A percentile compares a stretch with the other conserved stretches of the same genome.
Conservation (phyloP, 116 monocot genomes). For the Cymodocea nodosa region DNA sequence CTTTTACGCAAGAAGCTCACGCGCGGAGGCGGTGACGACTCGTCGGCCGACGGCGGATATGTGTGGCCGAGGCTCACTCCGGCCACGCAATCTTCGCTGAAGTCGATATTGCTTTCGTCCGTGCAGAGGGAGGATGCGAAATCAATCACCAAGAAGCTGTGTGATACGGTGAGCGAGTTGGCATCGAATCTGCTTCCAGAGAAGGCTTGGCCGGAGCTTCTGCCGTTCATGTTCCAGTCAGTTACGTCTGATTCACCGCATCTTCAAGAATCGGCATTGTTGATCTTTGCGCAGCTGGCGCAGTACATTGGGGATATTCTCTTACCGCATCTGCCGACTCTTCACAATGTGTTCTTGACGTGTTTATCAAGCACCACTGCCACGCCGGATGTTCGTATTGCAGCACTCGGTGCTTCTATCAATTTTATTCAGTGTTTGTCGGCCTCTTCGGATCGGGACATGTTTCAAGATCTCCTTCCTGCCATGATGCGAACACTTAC, state of each 20-base stretch:
- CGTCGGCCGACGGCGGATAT: not conserved
- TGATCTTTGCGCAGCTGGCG: slow-evolving; percentile 47
- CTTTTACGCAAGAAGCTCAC: slow-evolving; percentile 70
- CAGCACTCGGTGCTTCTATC: slow-evolving; percentile 56
- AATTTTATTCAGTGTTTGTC: slow-evolving; percentile 68
- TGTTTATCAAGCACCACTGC: slow-evolving; percentile 27
- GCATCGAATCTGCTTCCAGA: slow-evolving; percentile 61
- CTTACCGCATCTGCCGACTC: slow-evolving; percentile 24
- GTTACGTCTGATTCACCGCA: slow-evolving; percentile 37
- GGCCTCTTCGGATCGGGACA: slow-evolving; percentile 47
- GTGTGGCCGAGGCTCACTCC: slow-evolving; percentile 39
- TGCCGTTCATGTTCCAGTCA: slow-evolving; percentile 73
- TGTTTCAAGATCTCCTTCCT: slow-evolving; percentile 72
- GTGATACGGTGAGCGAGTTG: slow-evolving; percentile 70
- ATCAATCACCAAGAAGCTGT: slow-evolving; percentile 70
- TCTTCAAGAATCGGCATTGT: slow-evolving; percentile 40
- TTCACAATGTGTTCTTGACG: slow-evolving; percentile 15
- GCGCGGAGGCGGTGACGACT: not conserved
- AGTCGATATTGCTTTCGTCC: slow-evolving; percentile 42
- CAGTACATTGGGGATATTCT: slow-evolving; percentile 39
- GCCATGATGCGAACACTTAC: slow-evolving; percentile 90
- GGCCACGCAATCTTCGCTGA: slow-evolving; percentile 41
- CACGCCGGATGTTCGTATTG: slow-evolving; percentile 63
- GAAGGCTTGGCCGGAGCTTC: slow-evolving; percentile 71
- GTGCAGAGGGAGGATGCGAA: slow-evolving; percentile 37